Evolutionary conservation across 129 eudicot genomes (phyloP).

Genomic region (Flaveria linearis): DNA sequence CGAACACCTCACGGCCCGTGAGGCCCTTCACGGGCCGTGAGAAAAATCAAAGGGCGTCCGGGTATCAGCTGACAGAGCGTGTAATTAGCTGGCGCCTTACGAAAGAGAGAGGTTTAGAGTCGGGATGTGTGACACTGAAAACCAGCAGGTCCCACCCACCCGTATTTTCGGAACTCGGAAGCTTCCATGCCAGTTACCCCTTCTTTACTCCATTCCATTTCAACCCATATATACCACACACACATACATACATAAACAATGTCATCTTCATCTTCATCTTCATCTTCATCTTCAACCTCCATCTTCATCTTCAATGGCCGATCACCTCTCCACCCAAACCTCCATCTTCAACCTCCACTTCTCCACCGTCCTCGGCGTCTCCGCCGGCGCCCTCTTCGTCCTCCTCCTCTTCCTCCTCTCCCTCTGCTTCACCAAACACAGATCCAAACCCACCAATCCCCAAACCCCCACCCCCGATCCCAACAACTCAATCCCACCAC

Average conservation of each 20-base stretch:
- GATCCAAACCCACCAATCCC: constrained; percentile 19
- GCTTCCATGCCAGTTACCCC: background rate
- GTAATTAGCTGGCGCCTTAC: no score
- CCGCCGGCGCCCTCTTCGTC: constrained; percentile 54
- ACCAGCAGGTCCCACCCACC: constrained; percentile 4
- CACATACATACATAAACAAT: background rate
- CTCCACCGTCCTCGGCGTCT: constrained; percentile 56
- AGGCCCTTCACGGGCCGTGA: no score
- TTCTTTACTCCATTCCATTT: no score
- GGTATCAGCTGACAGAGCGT: no score
- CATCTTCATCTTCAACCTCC: no score
- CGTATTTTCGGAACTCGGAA: background rate
- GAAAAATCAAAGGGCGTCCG: no score
- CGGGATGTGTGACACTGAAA: background rate
- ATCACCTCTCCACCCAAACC: constrained; percentile 51
- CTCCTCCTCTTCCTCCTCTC: constrained; percentile 57
- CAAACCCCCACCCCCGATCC: constrained; percentile 20
- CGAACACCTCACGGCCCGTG: no score
- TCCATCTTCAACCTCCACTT: constrained; percentile 54
- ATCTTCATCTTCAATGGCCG: constrained; percentile 23
- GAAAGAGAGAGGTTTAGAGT: background rate
- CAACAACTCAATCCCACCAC: constrained; percentile 19
- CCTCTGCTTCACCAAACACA: constrained; percentile 43
- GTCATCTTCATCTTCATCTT: background rate
- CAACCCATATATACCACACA: no score